Conservation (phyloP, 495 filamentous ascomycete species). For the Penicillium argentinense region DNA sequence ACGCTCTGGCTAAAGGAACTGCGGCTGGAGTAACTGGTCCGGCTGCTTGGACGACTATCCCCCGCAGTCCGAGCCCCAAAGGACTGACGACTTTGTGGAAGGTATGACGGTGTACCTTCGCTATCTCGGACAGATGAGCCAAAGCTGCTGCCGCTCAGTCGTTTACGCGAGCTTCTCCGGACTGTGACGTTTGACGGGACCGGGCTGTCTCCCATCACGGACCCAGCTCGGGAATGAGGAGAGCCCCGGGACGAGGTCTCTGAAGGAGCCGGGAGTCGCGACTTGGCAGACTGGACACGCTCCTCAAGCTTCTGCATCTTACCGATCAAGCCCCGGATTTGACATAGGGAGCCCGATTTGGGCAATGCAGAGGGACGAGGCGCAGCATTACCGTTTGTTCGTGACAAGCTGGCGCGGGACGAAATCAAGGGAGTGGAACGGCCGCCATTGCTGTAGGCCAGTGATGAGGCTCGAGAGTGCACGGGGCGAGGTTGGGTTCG, state of each 20-base stretch:
- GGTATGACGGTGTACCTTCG: constrained; percentile 46
- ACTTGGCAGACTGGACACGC: constrained; percentile 87
- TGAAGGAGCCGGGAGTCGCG: constrained; percentile 80
- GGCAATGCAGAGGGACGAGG: constrained; percentile 52
- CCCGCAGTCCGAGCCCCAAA: constrained; percentile 45
- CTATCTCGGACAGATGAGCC: constrained; percentile 54
- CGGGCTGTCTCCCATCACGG: constrained; percentile 49
- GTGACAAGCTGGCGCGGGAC: constrained; percentile 38
- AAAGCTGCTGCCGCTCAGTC: constrained; percentile 59
- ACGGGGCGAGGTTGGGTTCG: constrained; percentile 36
- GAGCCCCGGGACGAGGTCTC: constrained; percentile 80
- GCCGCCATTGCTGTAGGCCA: constrained; percentile 43
- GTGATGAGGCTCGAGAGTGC: constrained; percentile 55
- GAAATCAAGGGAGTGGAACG: constrained; percentile 41
- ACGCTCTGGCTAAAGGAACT: constrained; percentile 46
- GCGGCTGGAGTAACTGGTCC: constrained; percentile 44
- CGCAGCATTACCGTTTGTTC: constrained; percentile 17
- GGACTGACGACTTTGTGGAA: constrained; percentile 48
- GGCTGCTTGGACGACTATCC: constrained; percentile 49
- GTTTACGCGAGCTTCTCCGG: constrained; percentile 68
- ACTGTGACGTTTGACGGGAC: constrained; percentile 78
- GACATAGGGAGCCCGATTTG: constrained; percentile 82
- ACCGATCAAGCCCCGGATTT: constrained; percentile 88
- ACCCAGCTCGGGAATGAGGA: constrained; percentile 54
- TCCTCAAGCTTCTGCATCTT: constrained; percentile 97